These are phyloP conservation scores for Aspergillus sp. DNA, from an alignment of 2,329 filamentous ascomycete species.

Conservation along the genomic window DNA sequence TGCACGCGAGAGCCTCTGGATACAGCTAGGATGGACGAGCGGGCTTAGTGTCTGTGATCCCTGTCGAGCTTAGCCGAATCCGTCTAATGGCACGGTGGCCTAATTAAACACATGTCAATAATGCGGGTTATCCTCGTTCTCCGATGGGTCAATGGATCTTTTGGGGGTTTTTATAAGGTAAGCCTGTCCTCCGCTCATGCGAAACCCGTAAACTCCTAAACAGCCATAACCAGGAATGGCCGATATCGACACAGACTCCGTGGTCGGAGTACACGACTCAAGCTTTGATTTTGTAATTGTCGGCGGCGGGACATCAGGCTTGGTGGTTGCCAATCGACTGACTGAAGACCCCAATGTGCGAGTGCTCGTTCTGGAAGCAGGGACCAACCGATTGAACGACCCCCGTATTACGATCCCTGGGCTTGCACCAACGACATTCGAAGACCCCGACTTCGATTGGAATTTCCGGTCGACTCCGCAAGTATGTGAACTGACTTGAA, in stretches of 20 bases:
- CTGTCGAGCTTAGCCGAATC: too few species aligned
- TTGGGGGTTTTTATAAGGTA: too few species aligned
- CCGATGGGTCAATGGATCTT: too few species aligned
- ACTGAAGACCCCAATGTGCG: constrained; percentile 26
- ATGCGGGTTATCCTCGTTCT: too few species aligned
- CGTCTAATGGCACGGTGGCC: too few species aligned
- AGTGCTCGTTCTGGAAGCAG: constrained; percentile 32
- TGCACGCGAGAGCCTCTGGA: too few species aligned
- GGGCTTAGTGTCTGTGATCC: too few species aligned
- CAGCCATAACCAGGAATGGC: not conserved
- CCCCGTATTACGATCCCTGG: constrained; percentile 24
- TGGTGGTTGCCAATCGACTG: constrained; percentile 33
- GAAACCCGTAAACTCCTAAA: too few species aligned
- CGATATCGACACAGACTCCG: not conserved
- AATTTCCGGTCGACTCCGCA: constrained; percentile 23
- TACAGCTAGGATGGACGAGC: too few species aligned
- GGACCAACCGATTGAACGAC: constrained; percentile 23
- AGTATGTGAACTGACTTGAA: not conserved
- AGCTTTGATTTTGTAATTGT: constrained; percentile 15
- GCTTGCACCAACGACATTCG: constrained; percentile 18
- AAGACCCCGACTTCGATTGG: constrained; percentile 28
- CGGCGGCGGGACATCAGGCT: constrained; percentile 34
- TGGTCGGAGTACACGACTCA: not conserved
- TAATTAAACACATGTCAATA: too few species aligned
- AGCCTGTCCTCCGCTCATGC: not conserved